Conservation (phyloP, 129 eudicot genomes). For the Arctium lappa region DNA sequence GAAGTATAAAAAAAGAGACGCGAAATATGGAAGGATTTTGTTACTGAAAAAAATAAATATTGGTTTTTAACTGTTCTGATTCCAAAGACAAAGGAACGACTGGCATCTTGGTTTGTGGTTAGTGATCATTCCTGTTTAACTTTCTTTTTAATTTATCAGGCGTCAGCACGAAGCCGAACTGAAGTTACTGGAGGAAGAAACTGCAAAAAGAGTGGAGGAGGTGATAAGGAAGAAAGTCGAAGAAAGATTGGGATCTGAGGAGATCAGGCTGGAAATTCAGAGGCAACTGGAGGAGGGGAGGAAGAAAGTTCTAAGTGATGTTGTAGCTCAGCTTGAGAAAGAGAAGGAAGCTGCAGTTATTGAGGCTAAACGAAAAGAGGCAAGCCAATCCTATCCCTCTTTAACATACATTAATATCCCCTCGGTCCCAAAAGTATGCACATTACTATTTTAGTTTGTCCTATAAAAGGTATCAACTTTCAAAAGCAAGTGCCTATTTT, state of each 20-base stretch:
- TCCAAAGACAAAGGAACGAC: not conserved
- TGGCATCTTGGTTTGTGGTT: slow-evolving; percentile 15
- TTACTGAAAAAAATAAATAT: not conserved
- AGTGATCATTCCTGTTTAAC: slow-evolving; percentile 19
- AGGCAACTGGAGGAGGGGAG: slow-evolving; percentile 76
- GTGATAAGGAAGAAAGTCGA: slow-evolving; percentile 75
- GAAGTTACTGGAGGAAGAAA: slow-evolving; percentile 89
- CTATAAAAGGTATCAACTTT: too few relatives aligned
- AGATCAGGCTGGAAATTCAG: slow-evolving; percentile 61
- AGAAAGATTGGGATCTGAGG: slow-evolving; percentile 66
- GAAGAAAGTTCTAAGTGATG: slow-evolving; percentile 67
- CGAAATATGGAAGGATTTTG: slow-evolving; percentile 12
- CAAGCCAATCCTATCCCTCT: not conserved
- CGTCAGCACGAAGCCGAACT: slow-evolving; percentile 82
- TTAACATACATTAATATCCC: not conserved
- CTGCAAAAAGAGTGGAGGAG: slow-evolving; percentile 82
- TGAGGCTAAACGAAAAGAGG: slow-evolving; percentile 79
- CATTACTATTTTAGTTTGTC: too few relatives aligned
- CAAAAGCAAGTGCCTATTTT: too few relatives aligned
- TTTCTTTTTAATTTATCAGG: slow-evolving; percentile 36
- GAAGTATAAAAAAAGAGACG: slow-evolving; percentile 20
- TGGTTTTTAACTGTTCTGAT: slow-evolving; percentile 10
- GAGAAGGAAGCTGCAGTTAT: slow-evolving; percentile 88
- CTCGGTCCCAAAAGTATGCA: not conserved
- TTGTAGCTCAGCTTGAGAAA: slow-evolving; percentile 86